phyloP scores from a whole-genome alignment of 2,329 filamentous ascomycete species.

The Alternaria sp. region DNA sequence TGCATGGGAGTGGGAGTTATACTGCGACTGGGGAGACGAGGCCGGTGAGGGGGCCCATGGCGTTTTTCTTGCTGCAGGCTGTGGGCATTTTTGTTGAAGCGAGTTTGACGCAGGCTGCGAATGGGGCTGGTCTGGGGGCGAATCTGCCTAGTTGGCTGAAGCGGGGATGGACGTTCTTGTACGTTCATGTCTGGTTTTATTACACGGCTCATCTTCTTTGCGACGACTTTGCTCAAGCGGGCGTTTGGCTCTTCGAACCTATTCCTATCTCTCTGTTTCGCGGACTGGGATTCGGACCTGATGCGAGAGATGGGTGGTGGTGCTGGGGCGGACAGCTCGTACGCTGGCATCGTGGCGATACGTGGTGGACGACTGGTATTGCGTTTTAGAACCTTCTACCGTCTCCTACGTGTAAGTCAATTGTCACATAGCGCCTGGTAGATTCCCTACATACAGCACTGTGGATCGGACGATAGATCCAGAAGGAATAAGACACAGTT shows the following conservation, averaged over 20 bases:
- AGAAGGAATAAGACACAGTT: background rate
- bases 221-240: constrained; percentile 76
- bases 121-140: constrained; percentile 40
- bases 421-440: background rate
- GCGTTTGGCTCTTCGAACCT: constrained; percentile 82
- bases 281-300: constrained; percentile 66
- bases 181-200: constrained; percentile 71
- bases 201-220: constrained; percentile 69
- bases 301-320: constrained; percentile 67
- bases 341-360: constrained; percentile 64
- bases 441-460: background rate
- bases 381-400: constrained; percentile 40
- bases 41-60: constrained; percentile 59
- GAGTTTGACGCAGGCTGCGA: constrained; percentile 30
- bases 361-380: constrained; percentile 69
- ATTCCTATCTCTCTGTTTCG: constrained; percentile 77
- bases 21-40: constrained; percentile 63
- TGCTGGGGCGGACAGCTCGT: constrained; percentile 66
- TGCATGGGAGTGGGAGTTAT: constrained; percentile 76
- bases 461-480: background rate
- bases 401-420: background rate
- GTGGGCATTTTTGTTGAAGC: constrained; percentile 69
- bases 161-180: constrained; percentile 65
- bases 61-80: constrained; percentile 77
- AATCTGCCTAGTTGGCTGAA: constrained; percentile 56